Conservation (phyloP, 2,329 filamentous ascomycete genomes). For the Cladobotryum protrusum region DNA sequence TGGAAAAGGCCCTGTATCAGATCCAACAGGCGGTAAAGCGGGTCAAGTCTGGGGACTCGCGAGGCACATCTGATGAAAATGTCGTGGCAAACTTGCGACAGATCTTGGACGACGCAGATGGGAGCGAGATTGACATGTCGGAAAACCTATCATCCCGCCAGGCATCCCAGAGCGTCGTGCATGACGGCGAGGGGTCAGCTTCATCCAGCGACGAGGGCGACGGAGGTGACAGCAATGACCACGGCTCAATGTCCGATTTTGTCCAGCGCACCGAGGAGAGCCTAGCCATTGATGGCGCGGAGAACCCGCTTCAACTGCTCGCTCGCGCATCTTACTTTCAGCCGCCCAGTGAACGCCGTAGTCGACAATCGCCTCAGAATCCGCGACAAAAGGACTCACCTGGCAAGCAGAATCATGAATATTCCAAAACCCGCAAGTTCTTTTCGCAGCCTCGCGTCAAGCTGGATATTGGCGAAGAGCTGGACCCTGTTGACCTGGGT, state of each 20-base stretch:
- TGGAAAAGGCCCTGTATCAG: conserved; percentile 68
- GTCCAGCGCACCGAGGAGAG: conserved; percentile 38
- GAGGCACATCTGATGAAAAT: conserved; percentile 39
- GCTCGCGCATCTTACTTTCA: conserved; percentile 66
- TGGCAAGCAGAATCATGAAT: conserved; percentile 20
- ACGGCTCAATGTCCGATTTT: conserved; percentile 21
- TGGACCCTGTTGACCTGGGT: conserved; percentile 65
- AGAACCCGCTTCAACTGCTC: conserved; percentile 68
- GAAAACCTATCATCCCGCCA: conserved; percentile 17
- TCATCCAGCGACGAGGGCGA: conserved; percentile 27
- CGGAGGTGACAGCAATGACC: conserved; percentile 24
- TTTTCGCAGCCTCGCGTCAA: conserved; percentile 60
- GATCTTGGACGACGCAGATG: conserved; percentile 28
- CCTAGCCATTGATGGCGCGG: conserved; percentile 63
- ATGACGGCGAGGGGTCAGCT: conserved; percentile 27
- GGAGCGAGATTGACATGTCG: conserved; percentile 12
- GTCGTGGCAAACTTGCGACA: conserved; percentile 38
- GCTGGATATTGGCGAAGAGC: conserved; percentile 55
- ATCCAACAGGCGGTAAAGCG: conserved; percentile 64
- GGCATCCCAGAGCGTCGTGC: conserved; percentile 25
- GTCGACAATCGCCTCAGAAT: conserved; percentile 21
- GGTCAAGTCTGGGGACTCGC: conserved; percentile 38
- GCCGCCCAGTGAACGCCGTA: conserved; percentile 37
- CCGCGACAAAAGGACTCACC: conserved; percentile 8
- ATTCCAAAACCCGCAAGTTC: conserved; percentile 50